A percentile compares a stretch with the other conserved stretches of the same genome.
phyloP scores from a whole-genome alignment of 2,329 filamentous ascomycete species.

The Colletotrichum sp. region DNA sequence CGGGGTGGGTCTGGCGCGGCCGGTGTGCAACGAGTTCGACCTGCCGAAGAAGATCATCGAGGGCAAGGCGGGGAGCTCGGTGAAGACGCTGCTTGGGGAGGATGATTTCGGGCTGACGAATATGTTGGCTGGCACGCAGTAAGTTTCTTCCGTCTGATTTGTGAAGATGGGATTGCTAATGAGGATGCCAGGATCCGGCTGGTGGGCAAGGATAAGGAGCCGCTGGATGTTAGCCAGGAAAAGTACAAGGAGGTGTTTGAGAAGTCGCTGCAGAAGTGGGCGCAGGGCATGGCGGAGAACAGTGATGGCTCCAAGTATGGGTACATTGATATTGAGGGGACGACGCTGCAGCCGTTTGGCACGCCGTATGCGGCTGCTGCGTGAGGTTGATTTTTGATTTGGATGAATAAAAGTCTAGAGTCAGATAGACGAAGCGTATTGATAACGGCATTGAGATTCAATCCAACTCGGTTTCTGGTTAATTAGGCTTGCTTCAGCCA shows the following conservation, averaged over 20 bases:
- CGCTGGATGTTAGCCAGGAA: constrained; percentile 33
- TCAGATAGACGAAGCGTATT: not conserved
- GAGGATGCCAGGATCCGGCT: constrained; percentile 27
- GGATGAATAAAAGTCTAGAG: not conserved
- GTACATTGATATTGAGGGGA: constrained; percentile 33
- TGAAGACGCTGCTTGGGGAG: constrained; percentile 51
- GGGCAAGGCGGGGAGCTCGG: constrained; percentile 49
- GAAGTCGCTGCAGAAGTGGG: constrained; percentile 33
- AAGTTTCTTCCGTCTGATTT: constrained; percentile 12
- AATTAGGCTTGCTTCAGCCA: not conserved
- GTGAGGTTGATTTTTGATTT: not conserved
- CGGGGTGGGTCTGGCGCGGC: constrained; percentile 60
- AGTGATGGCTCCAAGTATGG: constrained; percentile 34
- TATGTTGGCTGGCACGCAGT: constrained; percentile 34
- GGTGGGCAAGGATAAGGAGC: constrained; percentile 34
- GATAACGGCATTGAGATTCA: not conserved
- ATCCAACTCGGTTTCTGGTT: not conserved
- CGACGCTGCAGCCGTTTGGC: constrained; percentile 36
- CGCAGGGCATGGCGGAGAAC: constrained; percentile 32
- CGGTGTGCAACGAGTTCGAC: constrained; percentile 35
- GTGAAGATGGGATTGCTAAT: not conserved
- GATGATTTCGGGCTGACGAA: constrained; percentile 50
- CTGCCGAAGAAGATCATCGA: constrained; percentile 31
- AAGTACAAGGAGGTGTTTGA: constrained; percentile 34
- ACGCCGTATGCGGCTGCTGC: not conserved